Evolutionary conservation across 2,329 filamentous ascomycete genomes (phyloP), one percentile per base, ranked within the genome.

Genomic region (Plectosphaerella cucumerina): DNA sequence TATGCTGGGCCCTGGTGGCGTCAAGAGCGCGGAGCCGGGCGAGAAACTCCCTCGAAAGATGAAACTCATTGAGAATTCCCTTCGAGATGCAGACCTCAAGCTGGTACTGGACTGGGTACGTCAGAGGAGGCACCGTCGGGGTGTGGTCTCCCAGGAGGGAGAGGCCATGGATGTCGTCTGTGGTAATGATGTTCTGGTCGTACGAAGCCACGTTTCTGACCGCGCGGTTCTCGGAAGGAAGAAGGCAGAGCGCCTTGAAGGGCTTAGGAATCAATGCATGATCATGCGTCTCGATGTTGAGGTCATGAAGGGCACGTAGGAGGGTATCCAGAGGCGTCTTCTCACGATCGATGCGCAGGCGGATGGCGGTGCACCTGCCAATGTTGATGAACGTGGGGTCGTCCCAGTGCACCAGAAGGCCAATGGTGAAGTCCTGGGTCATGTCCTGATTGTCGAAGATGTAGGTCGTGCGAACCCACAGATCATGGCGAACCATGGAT

Each of bases 11-110:
- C 41, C 78, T 77, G 2, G 69, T 59, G 1, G 65, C 54, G 45
- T 69, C 60, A 18, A 68, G 52, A 3, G 69, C 62, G 1, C 77
- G 72, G 17, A 97, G 75, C 41, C 70, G 77, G 23, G 75, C 64
- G 2, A 96, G 69, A 57, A 97, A 97, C 3, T 82, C 76, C 2
- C 68, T 64, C 1, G 74, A 78, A 43, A 97, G 78, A 44, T 80
- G 87, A 62, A 90, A 82, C 65, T 97, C 93, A 49, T 86, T 86
- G 12, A 99, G 70, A 21, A 84, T 75, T 1, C 85, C 84, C 23
- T 87, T 82, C 0, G 92, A 96, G n/a, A 97, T 77, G 63, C 93
- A 97, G 0, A 90, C 92, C 65, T 99, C 93, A 0, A 99, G 79
- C 64, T 96, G 91, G 62, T 97, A 99, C 15, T 90, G 81, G 1